Conservation (phyloP, 177 flowering plant genomes). For the Vitis hybrid region DNA sequence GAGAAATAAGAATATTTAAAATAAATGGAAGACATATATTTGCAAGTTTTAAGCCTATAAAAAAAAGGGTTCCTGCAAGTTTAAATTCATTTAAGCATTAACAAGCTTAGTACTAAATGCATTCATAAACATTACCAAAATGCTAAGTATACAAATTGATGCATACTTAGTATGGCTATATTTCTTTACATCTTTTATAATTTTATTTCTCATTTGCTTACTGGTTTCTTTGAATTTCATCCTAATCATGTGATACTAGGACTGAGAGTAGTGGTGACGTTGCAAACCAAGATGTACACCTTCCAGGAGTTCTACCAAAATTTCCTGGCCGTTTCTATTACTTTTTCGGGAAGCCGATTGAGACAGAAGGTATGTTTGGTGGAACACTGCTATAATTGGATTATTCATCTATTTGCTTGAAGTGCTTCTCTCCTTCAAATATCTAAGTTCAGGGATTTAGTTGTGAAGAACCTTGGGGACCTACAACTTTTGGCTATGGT, state of each 20-base stretch:
- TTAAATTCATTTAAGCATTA: no score
- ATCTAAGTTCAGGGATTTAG: no score
- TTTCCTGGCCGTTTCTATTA: constrained; percentile 76
- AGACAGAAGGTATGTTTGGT: constrained; percentile 59
- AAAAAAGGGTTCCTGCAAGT: no score
- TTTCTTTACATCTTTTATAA: not conserved
- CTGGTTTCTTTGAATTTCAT: not conserved
- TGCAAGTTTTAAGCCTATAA: no score
- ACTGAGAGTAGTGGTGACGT: constrained; percentile 55
- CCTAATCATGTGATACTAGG: constrained; percentile 30
- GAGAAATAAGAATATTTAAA: no score
- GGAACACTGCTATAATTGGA: not conserved
- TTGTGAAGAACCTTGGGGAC: no score
- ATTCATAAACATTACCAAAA: no score
- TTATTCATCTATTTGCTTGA: not conserved
- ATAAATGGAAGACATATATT: no score
- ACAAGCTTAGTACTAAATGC: no score
- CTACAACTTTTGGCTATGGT: no score
- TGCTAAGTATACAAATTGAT: no score
- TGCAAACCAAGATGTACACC: constrained; percentile 55
- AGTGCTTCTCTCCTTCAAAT: no score
- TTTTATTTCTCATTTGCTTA: not conserved
- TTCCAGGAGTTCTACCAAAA: constrained; percentile 63
- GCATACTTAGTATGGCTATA: not conserved
- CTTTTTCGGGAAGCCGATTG: constrained; percentile 74